phyloP scores from a whole-genome alignment of 805 yeast species.

The Candida qinlingensis region DNA sequence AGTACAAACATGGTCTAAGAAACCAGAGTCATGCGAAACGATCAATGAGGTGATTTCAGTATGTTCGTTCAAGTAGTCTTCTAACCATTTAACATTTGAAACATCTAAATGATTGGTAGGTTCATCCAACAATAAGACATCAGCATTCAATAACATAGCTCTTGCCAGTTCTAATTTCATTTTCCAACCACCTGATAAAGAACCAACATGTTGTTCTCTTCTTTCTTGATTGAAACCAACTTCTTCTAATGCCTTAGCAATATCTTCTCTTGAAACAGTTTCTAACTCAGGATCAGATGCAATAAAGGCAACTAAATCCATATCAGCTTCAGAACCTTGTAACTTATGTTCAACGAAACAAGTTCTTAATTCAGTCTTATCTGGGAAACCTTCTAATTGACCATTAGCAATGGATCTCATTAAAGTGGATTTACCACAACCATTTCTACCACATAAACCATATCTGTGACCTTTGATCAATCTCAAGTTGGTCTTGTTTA shows the following conservation, averaged over 20 bases:
- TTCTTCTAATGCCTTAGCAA: conserved; percentile 65
- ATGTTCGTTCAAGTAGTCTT: conserved; percentile 78
- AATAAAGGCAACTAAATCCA: conserved; percentile 83
- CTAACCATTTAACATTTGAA: conserved; percentile 86
- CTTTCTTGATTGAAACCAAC: conserved; percentile 94
- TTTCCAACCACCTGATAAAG: conserved; percentile 98
- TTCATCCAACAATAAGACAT: conserved; percentile 89
- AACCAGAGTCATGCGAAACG: conserved; percentile 97
- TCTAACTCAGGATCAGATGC: conserved; percentile 81
- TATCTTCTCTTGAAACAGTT: conserved; percentile 59
- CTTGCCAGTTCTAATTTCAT: conserved; percentile 98
- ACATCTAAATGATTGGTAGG: conserved; percentile 99
- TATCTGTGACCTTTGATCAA: conserved; percentile 92
- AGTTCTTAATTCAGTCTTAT: conserved; percentile 76
- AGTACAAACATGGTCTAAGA: conserved; percentile 92
- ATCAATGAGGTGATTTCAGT: conserved; percentile 88
- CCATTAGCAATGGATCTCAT: conserved; percentile 97
- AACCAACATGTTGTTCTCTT: conserved; percentile 86
- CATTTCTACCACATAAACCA: conserved; percentile 97
- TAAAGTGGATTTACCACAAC: conserved; percentile 97
- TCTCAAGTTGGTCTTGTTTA: conserved; percentile 86
- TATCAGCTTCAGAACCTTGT: conserved; percentile 90
- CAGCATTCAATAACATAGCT: conserved; percentile 97
- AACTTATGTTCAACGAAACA: conserved; percentile 96
- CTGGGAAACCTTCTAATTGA: conserved; percentile 96